Evolutionary conservation across 2,329 filamentous ascomycete genomes (phyloP), one percentile per base, ranked within the genome.

Genomic region (Venturia nashicola): DNA sequence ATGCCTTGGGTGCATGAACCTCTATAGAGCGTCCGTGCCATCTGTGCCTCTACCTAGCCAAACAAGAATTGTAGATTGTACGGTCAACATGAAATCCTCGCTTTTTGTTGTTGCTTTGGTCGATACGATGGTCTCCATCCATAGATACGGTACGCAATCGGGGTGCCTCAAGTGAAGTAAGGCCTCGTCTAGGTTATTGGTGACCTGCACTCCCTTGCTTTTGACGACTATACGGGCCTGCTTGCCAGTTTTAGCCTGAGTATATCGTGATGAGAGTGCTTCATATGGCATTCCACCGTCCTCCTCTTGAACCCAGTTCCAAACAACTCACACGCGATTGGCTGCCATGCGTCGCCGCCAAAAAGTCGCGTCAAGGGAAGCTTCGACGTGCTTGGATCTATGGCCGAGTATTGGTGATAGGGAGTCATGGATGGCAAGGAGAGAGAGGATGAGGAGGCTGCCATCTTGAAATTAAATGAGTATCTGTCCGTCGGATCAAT

Each of bases 101-200:
- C 57, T 66, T 64, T 23, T 55, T 11, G 20, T 16, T 20, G 51
- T 65, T 57, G 16, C 62, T 44, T 20, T 66, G 64, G 40, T 67
- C 54, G 34, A 67, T 67, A 36, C 64, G n/a, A 67, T 23, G 6
- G 64, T 55, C 60, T 67, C 65, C 5, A 64, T 48, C 64, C 61
- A 64, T 7, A 66, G 42, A n/a, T 59, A 16, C 11, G 44, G 34
- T 7, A 12, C 39, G 7, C 16, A 5, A 18, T 39, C 32, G 11
- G 20, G 9, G 16, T 61, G 32, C 20, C 59, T 32, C 12, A 61
- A 32, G 16, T 27, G 20, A 34, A 39, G 16, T 16, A 42, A 23
- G 18, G 34, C 34, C 23, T 40, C 59, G 14, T 27, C 18, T 6
- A 44, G 34, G 39, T 61, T 44, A 11, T 40, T 40, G 18, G 59